Conservation (phyloP, 257 asterid genomes). For the Salvia hispanica region DNA sequence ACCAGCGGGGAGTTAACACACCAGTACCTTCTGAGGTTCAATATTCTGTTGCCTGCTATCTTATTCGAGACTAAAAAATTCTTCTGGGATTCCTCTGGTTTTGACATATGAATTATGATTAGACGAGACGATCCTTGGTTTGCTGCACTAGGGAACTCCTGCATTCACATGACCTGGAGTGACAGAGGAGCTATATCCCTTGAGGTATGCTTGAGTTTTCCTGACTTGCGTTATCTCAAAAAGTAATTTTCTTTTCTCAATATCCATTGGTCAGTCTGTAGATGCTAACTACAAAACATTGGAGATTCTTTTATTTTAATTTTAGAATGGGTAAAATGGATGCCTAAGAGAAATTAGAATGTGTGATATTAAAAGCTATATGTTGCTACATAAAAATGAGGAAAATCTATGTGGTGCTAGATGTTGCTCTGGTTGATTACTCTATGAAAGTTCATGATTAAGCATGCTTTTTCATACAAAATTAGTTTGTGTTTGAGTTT, state of each 20-base stretch:
- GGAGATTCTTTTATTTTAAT: background rate
- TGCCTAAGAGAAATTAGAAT: constrained; percentile 2
- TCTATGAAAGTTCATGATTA: background rate
- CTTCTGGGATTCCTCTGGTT: background rate
- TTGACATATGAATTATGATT: background rate
- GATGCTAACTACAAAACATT: background rate
- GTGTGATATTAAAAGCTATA: constrained; percentile 12
- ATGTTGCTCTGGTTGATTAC: constrained; percentile 1
- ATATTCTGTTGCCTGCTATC: background rate
- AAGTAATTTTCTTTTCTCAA: background rate
- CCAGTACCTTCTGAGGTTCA: constrained; percentile 74
- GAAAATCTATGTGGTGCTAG: constrained; percentile 9
- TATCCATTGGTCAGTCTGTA: background rate
- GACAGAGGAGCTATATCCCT: constrained; percentile 95
- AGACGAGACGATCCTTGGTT: constrained; percentile 94
- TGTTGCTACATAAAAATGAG: background rate
- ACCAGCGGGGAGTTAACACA: constrained; percentile 95
- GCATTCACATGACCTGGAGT: constrained; percentile 96
- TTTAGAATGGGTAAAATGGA: background rate
- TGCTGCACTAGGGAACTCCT: constrained; percentile 72
- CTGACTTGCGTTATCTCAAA: constrained; percentile 10
- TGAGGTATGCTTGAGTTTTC: constrained; percentile 53
- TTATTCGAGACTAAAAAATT: background rate
- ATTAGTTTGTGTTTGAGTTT: background rate
- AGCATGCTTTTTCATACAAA: background rate